Percentiles rank a stretch among this genome's conserved stretches.
Conservation (phyloP, 2,329 filamentous ascomycete species). For the Fusarium clavum region DNA sequence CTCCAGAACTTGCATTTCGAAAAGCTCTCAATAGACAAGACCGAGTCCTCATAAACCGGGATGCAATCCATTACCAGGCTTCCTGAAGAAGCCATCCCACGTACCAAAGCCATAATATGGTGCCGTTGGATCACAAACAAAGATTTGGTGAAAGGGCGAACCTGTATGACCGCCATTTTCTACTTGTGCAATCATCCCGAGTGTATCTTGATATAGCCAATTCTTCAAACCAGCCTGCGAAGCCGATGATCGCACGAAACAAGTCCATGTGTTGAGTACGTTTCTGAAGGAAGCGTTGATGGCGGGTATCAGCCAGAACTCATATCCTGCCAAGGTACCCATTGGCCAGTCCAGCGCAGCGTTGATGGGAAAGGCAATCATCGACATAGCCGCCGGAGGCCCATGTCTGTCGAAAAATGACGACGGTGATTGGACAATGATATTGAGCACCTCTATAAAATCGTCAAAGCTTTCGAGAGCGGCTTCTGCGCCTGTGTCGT, state of each 20-base stretch:
- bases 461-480: background rate
- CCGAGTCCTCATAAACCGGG: background rate
- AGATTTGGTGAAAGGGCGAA: slow-evolving; percentile 7
- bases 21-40: background rate
- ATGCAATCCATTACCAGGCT: slow-evolving; percentile 1
- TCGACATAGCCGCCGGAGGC: background rate
- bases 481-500: background rate
- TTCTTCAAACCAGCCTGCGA: background rate
- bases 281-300: background rate
- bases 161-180: background rate
- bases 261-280: slow-evolving; percentile 8
- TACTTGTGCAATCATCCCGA: background rate
- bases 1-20: too few relatives aligned
- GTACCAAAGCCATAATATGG: slow-evolving; percentile 7
- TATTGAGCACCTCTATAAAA: background rate
- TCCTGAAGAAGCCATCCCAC: slow-evolving; percentile 24
- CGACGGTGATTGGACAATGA: background rate
- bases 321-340: slow-evolving; percentile 17
- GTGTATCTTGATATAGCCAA: slow-evolving; percentile 5
- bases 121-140: background rate
- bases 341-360: slow-evolving; percentile 25
- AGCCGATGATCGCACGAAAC: background rate
- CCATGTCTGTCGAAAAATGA: background rate
- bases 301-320: slow-evolving; percentile 9
- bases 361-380: slow-evolving; percentile 23